These are phyloP conservation scores for Boletellus emodensis DNA, from an alignment of 768 basidiomycete genomes.

Conservation along the genomic window DNA sequence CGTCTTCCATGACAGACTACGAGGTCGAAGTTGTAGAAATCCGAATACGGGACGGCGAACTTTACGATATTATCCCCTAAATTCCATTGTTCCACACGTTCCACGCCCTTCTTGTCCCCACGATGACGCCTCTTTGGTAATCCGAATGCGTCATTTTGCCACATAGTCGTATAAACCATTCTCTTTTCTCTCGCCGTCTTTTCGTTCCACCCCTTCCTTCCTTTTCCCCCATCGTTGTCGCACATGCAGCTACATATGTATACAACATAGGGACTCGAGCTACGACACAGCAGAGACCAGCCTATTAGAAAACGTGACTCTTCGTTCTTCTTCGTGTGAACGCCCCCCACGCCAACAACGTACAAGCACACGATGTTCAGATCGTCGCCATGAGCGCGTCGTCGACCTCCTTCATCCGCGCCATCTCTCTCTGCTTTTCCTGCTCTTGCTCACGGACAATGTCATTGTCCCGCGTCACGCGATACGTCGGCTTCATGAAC, in stretches of 20 bases:
- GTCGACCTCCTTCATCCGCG: conserved; percentile 57
- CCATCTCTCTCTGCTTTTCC: conserved; percentile 50
- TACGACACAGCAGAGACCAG: background rate
- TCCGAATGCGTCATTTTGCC: conserved; percentile 8
- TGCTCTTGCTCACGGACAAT: conserved; percentile 57
- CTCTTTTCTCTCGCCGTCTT: background rate
- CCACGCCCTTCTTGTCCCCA: background rate
- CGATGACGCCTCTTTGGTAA: conserved; percentile 5
- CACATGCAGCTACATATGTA: background rate
- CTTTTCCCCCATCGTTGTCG: background rate
- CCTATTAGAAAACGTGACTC: background rate
- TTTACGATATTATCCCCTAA: conserved; percentile 70
- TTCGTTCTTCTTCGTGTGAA: no score
- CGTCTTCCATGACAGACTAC: conserved; percentile 66
- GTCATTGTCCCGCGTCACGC: conserved; percentile 61
- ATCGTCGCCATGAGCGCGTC: conserved; percentile 57
- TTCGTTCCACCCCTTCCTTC: conserved; percentile 7
- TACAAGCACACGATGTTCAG: no score
- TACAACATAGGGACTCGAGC: conserved; percentile 1
- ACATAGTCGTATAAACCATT: conserved; percentile 4
- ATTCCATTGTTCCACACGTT: background rate
- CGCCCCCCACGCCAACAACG: no score
- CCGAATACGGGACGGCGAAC: conserved; percentile 73
- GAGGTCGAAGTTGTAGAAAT: conserved; percentile 89
- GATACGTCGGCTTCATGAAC: conserved; percentile 62